These are phyloP conservation scores for Aphanomyces astaci DNA, from an alignment of 352 stramenopile genomes.

Conservation along the genomic window DNA sequence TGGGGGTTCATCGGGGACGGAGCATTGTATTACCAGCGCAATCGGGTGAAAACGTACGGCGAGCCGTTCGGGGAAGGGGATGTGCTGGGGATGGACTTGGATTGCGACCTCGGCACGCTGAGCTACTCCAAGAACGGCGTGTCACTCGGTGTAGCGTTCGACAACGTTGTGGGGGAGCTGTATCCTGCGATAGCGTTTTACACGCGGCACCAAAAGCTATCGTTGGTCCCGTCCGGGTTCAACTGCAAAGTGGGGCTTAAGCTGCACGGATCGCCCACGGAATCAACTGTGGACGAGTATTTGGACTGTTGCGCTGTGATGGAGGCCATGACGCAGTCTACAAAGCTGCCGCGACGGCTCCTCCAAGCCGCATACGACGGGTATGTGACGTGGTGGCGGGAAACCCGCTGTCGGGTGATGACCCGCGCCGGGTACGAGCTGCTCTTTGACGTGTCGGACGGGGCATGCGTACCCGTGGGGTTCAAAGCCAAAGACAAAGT, in stretches of 20 bases:
- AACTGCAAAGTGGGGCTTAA: conserved; percentile 4
- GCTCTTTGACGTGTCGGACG: conserved; percentile 54
- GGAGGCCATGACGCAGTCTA: conserved; percentile 31
- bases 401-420: conserved; percentile 41
- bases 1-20: conserved; percentile 99
- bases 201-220: conserved; percentile 80
- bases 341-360: conserved; percentile 28
- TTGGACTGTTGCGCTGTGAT: conserved; percentile 57
- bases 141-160: conserved; percentile 80
- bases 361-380: conserved; percentile 39
- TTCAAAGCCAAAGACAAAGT: conserved; percentile 57
- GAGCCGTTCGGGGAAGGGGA: conserved; percentile 82
- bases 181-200: conserved; percentile 91
- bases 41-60: conserved; percentile 86
- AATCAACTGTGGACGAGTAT: conserved; percentile 44
- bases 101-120: conserved; percentile 80
- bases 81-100: conserved; percentile 67
- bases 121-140: conserved; percentile 87
- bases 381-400: conserved; percentile 46
- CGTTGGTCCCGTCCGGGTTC: conserved; percentile 31
- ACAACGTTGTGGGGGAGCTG: conserved; percentile 85
- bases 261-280: conserved; percentile 17
- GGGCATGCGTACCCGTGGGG: conserved; percentile 33
- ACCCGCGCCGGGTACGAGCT: conserved; percentile 53
- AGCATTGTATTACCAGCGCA: conserved; percentile 97